phyloP scores from a whole-genome alignment of 1,139 yeast genomes.

The Diutina mesorugosa region DNA sequence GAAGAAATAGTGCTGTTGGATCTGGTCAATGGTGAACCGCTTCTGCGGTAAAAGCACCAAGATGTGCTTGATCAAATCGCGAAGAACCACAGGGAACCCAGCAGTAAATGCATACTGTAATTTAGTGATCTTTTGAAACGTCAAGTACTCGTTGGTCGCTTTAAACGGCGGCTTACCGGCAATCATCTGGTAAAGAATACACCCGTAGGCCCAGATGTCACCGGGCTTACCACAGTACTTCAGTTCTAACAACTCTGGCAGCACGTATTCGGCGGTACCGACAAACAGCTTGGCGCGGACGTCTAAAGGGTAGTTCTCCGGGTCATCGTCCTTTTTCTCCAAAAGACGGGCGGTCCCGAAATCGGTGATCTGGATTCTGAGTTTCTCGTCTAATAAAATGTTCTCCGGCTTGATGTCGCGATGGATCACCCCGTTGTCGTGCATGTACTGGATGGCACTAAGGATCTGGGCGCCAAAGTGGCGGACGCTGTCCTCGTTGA shows the following conservation, averaged over 20 bases:
- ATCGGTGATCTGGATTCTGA: constrained; percentile 64
- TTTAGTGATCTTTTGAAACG: constrained; percentile 55
- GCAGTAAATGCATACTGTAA: constrained; percentile 62
- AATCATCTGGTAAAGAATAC: constrained; percentile 62
- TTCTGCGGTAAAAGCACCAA: constrained; percentile 31
- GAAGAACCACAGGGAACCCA: constrained; percentile 31
- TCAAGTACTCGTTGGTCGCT: constrained; percentile 62
- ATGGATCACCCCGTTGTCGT: constrained; percentile 66
- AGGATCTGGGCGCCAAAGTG: constrained; percentile 56
- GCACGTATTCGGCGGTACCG: constrained; percentile 76
- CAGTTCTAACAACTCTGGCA: constrained; percentile 59
- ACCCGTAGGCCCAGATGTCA: constrained; percentile 76
- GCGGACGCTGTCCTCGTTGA: constrained; percentile 66
- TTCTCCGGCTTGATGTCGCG: constrained; percentile 75
- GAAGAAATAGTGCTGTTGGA: constrained; percentile 57
- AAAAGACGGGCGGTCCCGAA: constrained; percentile 67
- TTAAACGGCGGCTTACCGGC: constrained; percentile 75
- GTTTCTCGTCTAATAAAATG: constrained; percentile 49
- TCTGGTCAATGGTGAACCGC: constrained; percentile 24
- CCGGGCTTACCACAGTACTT: constrained; percentile 67
- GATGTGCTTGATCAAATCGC: constrained; percentile 29
- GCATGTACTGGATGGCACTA: constrained; percentile 59
- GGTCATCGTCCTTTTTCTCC: constrained; percentile 27
- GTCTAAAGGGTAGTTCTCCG: constrained; percentile 31
- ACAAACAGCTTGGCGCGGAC: constrained; percentile 60